Evolutionary conservation across 2,329 filamentous ascomycete species (phyloP), one percentile per base, ranked within the genome.

Genomic region (Cercospora sp.): DNA sequence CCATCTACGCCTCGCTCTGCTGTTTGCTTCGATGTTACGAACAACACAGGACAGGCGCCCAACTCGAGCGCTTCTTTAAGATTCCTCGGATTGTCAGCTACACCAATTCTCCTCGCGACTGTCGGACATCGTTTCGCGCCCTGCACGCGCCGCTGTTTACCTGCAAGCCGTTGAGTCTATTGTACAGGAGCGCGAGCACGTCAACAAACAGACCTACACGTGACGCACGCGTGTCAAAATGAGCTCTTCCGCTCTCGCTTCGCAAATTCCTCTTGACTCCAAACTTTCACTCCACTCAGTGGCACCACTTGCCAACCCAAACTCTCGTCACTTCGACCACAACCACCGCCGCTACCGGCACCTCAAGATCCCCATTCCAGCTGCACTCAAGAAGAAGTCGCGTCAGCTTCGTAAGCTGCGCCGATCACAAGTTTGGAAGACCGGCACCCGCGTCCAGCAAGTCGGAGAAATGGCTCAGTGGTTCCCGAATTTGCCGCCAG

Each of bases 381-480:
- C 24, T 9, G 43, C 34, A 7, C 65, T 69, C 65, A 66, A 53
- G 62, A 58, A 60, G 28, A 67, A 67, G 66, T 69, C 65, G 32
- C 55, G 66, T n/a, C 58, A 66, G 53, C 64, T 70, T 8, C 66
- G 51, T n/a, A 57, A 60, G 9, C 66, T 69, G n/a, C 70, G 67
- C n/a, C 28, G 45, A 5, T 51, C 61, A 12, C 4, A 55, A 57
- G 58, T 68, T 26, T 68, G 65, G 68, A 64, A 49, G 61, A 49
- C 43, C 28, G 66, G 71, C 37, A 65, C 58, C 16, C 65, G 60
- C 3, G 69, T 71, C 32, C 28, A 67, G 18, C 66, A 72, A 49
- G 57, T 69, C 18, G 60, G 30, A 34, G 40, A 68, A 43, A 72
- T 72, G 71, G 43, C 60, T 2, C 43, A 61, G 45, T 72, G 71